Base-by-base conservation (phyloP, 352 stramenopile species). In the Phytophthora idaei region DNA sequence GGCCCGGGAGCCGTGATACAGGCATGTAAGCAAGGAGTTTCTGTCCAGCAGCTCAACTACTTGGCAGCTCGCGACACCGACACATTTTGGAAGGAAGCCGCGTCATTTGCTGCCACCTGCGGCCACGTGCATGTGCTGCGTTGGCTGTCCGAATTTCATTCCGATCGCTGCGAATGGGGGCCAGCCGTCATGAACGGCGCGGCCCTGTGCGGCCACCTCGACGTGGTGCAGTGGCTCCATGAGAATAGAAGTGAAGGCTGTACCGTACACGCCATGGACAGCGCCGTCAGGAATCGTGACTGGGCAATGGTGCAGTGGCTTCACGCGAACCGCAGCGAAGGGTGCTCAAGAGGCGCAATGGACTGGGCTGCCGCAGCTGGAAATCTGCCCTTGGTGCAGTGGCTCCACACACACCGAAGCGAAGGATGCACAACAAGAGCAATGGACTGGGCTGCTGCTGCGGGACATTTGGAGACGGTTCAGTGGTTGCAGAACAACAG, bases 211-310 rank as follows among this genome's bases (percentile, higher is more conserved):
- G 49, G 62, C 8, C 62, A 70, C 29, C 31, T 70, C 10, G 36
- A 59, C 17, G 56, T 70, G 28, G 37, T 70, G 7, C 54, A 56
- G 11, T 70, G 62, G 62, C 54, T 70, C 1, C 62, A 70, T 25
- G 42, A 46, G 12, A 61, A 70, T 25, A 55, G 62, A 2, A 47
- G 10, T 11, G 62, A 70, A 17, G 62, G 62, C 9, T 70, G 49
- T 12, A 56, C 49, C 21, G 49, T 56, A 31, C 49, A 56, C 31
- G 49, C 49, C 8, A 56, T 56, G 49, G 49, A 56, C 31, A 56
- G 31, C 31, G 49, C 49, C 10, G 49, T 56, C 15, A 56, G 49
- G 15, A 56, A 56, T 21, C 49, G 49, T 31, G 49, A 56, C n/a
- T 56, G 29, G 49, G 31, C 49, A 45, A 56, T 56, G 49, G 49